Base-by-base conservation (phyloP, 805 yeast genomes). In the Teunomyces kruisii region DNA sequence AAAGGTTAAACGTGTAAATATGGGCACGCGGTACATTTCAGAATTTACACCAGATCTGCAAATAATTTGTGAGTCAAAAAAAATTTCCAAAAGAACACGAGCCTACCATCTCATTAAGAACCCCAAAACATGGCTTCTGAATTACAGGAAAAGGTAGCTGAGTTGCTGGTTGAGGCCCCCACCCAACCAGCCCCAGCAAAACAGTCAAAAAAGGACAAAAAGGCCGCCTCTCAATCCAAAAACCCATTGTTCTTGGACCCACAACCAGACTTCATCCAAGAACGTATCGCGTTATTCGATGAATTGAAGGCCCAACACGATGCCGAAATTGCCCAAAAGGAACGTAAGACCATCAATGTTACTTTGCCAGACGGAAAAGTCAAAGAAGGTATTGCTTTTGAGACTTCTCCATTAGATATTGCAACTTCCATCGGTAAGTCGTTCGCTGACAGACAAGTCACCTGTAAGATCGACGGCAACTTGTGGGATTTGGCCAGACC, bases 401-500 rank as follows among this genome's bases (percentile, higher is more conserved):
- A 91, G 67, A 90, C 98, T 41, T 74, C 90, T 22, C 99, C 99
- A 38, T 67, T 88, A 68, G 85, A 82, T 42, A 86, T 92, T 53
- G 97, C 98, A 42, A 77, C 75, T 56, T 82, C 67, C 45, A 90
- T 92, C 57, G 89, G 96, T 54, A 87, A 88, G 69, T 84, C 96
- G 8, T 86, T 92, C 62, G 75, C 83, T 40, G 98, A 94, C 54
- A 85, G 89, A 71, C 87, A 88, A 57, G 89, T 94, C 53, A 90
- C 94, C 56, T 79, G 98, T 48, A 90, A 89, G 68, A 95, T 92
- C 44, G 79, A 94, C 62, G 96, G 96, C 47, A 75, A 79, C 58
- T 75, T 92, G 57, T 94, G 99, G 98, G 99, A 94, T 72, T 76
- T 94, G 59, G 91, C 85, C 53, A 86, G 99, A 72, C 97, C 97